These are phyloP conservation scores for Chlorella variabilis DNA, from an alignment of 163 green algal genomes.

Conservation along the genomic window DNA sequence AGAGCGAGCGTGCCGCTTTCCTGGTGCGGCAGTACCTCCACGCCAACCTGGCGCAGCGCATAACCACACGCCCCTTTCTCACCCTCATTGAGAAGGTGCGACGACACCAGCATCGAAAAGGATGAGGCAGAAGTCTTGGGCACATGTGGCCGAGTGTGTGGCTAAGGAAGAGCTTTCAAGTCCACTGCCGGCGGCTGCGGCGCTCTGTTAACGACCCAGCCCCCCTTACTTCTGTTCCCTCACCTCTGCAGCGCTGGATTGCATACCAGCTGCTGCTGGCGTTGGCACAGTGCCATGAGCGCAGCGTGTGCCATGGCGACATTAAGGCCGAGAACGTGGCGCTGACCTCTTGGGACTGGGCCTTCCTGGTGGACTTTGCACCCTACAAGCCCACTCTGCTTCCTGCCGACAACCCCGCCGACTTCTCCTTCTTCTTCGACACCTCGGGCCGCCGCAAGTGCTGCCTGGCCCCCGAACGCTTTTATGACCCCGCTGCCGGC, in stretches of 20 bases:
- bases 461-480: slow-evolving; percentile 95
- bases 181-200: too few species aligned
- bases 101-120: background rate
- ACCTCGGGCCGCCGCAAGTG: slow-evolving; percentile 88
- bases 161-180: too few species aligned
- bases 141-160: too few species aligned
- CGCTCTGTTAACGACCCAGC: too few species aligned
- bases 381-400: slow-evolving; percentile 92
- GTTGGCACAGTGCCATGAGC: slow-evolving; percentile 78
- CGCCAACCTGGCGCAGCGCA: slow-evolving; percentile 88
- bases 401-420: slow-evolving; percentile 93
- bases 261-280: slow-evolving; percentile 93
- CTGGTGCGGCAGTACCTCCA: slow-evolving; percentile 92
- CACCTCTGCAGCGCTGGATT: slow-evolving; percentile 80
- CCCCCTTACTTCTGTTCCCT: too few species aligned
- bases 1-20: slow-evolving; percentile 87
- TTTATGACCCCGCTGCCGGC: slow-evolving; percentile 60
- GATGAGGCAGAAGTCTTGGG: too few species aligned
- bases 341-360: slow-evolving; percentile 95
- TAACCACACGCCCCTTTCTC: slow-evolving; percentile 94
- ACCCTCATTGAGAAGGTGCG: slow-evolving; percentile 82
- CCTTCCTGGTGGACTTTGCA: slow-evolving; percentile 92
- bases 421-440: slow-evolving; percentile 99
- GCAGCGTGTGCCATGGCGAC: slow-evolving; percentile 90
- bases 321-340: slow-evolving; percentile 96